Base-by-base conservation (phyloP, 2,329 filamentous ascomycete species). In the Corinectria fuckeliana region DNA sequence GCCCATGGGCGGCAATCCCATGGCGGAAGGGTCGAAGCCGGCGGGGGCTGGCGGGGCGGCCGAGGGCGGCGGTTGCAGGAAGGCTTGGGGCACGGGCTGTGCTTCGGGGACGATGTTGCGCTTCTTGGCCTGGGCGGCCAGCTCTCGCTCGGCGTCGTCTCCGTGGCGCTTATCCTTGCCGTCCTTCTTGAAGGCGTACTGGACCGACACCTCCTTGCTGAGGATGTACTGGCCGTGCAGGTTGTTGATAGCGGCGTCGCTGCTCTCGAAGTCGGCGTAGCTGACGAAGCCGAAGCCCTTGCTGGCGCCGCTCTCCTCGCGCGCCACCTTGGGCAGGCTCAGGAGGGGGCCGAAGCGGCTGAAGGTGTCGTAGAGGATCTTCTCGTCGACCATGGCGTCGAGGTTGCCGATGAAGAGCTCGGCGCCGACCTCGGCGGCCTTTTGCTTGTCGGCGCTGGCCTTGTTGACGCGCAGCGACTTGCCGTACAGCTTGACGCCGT, bases 171-270 rank as follows among this genome's bases (percentile, higher is more conserved):
- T 94, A 69, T 94, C 94, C 80, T 97, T 97, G 68, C 95, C 95
- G 72, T 99, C 95, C 79, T 98, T 98, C 84, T 99, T 99, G 85
- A 97, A 98, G 36, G 95, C 95, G 76, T 98, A 99, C 77, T 98
- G 94, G 42, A 99, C 95, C 3, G 91, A 91, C 69, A 98, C 90
- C 76, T 97, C 91, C 80, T 97, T 97, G 82, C 95, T 97, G 83
- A 96, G 93, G 61, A 99, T 87, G 77, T 95, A 98, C 79, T 98
- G 93, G 50, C 92, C 92, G 75, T 97, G 91, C 90, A 99, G 93
- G 75, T 94, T 95, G 66, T 88, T 85, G 63, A 96, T 92, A 39
- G 95, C 93, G 62, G 92, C 90, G 72, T 99, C 95, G 10, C 92
- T 95, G 68, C 92, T 91, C 72, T 98, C 95, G 74, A 99, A 99